These are phyloP conservation scores for Cytospora leucostoma DNA, from an alignment of 2,329 filamentous ascomycete genomes.

Conservation along the genomic window DNA sequence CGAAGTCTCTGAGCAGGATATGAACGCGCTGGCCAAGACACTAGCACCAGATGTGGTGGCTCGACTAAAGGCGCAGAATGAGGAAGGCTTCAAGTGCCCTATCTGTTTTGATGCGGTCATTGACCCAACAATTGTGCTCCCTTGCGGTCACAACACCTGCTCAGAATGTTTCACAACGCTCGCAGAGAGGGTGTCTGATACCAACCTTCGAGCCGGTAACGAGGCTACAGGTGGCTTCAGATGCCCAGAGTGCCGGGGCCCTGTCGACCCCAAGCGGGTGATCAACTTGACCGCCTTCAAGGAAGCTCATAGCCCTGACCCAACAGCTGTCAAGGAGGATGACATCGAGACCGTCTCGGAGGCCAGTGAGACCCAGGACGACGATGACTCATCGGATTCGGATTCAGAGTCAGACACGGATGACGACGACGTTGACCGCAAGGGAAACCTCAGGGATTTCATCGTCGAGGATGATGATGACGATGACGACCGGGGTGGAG, in stretches of 20 bases:
- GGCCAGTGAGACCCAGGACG: constrained; percentile 18
- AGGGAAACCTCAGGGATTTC: constrained; percentile 54
- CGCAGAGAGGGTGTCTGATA: constrained; percentile 58
- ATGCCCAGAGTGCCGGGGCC: constrained; percentile 76
- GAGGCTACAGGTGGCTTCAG: constrained; percentile 54
- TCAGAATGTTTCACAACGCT: constrained; percentile 73
- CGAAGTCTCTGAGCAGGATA: constrained; percentile 48
- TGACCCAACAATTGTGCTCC: constrained; percentile 76
- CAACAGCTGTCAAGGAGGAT: constrained; percentile 34
- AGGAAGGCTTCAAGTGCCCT: constrained; percentile 72
- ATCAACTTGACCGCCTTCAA: constrained; percentile 76
- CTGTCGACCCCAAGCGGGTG: constrained; percentile 66
- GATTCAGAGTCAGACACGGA: constrained; percentile 38
- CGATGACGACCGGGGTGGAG: constrained; percentile 22
- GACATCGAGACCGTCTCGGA: constrained; percentile 28
- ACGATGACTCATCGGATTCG: constrained; percentile 28
- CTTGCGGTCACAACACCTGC: constrained; percentile 82
- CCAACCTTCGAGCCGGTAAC: constrained; percentile 59
- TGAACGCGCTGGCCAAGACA: constrained; percentile 51
- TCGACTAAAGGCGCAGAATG: constrained; percentile 56
- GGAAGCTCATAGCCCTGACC: constrained; percentile 66
- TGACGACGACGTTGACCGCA: constrained; percentile 39
- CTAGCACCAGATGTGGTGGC: constrained; percentile 62
- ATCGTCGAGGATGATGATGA: constrained; percentile 47
- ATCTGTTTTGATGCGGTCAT: constrained; percentile 76